Evolutionary conservation across 23 red algal species (phyloP).

Genomic region (Agarophyton chilense): DNA sequence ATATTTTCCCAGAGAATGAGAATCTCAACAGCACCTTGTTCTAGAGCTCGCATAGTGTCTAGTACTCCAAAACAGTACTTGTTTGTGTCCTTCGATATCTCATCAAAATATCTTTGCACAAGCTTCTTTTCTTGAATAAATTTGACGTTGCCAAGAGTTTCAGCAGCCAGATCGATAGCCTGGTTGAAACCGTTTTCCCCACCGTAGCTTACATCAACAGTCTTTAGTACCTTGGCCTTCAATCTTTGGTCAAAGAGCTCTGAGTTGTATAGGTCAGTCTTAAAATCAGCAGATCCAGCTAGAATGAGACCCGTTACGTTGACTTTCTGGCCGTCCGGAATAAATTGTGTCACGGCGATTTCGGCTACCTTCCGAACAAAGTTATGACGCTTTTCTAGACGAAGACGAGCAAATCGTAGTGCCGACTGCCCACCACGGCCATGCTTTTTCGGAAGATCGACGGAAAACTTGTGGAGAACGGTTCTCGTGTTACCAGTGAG

Average conservation of each 20-base stretch:
- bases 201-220: conserved; percentile 96
- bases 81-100: conserved; percentile 95
- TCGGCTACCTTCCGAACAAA: conserved; percentile 94
- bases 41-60: conserved; percentile 91
- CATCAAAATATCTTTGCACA: conserved; percentile 93
- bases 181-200: conserved; percentile 99
- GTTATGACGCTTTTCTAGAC: conserved; percentile 98
- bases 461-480: conserved; percentile 91
- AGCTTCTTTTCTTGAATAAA: conserved; percentile 96
- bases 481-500: conserved; percentile 90
- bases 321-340: conserved; percentile 92
- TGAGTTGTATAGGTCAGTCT: conserved; percentile 89
- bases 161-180: conserved; percentile 92
- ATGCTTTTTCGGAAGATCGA: conserved; percentile 99
- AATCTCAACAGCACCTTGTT: conserved; percentile 94
- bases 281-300: conserved; percentile 98
- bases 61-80: conserved; percentile 94
- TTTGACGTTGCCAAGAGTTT: conserved; percentile 97
- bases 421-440: conserved; percentile 99
- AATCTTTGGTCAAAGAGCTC: conserved; percentile 98
- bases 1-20: conserved; percentile 99
- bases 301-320: conserved; percentile 97
- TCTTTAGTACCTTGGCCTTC: conserved; percentile 91
- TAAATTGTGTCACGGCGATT: conserved; percentile 90
- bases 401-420: conserved; percentile 94